phyloP scores from a whole-genome alignment of 345 rosid species.

The Theobroma cacao region DNA sequence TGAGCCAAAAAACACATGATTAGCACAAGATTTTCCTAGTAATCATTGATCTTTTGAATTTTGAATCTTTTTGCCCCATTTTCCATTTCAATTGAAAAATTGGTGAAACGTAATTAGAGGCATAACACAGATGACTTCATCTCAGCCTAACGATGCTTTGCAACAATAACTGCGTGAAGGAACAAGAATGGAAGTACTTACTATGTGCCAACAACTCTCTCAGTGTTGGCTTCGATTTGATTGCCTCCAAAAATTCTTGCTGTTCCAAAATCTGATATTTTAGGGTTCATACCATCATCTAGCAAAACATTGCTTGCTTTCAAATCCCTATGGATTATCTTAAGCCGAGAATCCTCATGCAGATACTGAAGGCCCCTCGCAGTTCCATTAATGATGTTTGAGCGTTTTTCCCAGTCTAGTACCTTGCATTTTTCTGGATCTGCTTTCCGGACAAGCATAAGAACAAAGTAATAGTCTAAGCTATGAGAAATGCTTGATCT shows the following conservation, averaged over 20 bases:
- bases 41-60: not conserved
- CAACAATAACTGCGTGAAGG: not conserved
- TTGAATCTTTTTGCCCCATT: not conserved
- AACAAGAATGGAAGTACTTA: constrained; percentile 20
- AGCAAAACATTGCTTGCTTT: constrained; percentile 51
- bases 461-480: not conserved
- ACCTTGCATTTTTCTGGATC: constrained; percentile 31
- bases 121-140: not conserved
- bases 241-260: constrained; percentile 53
- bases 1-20: not conserved
- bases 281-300: constrained; percentile 50
- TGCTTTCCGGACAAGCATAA: constrained; percentile 14
- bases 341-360: constrained; percentile 56
- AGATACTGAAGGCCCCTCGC: constrained; percentile 50
- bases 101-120: not conserved
- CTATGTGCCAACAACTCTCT: constrained; percentile 55
- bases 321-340: constrained; percentile 47
- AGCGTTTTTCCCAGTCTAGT: constrained; percentile 41
- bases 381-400: constrained; percentile 35
- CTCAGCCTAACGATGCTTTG: not conserved
- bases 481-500: not conserved
- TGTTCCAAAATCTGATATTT: constrained; percentile 57
- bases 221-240: constrained; percentile 45
- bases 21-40: not conserved
- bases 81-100: not conserved